Evolutionary conservation across 345 rosid species (phyloP), one percentile per base, ranked within the genome.

Genomic region (Populus davidiana): DNA sequence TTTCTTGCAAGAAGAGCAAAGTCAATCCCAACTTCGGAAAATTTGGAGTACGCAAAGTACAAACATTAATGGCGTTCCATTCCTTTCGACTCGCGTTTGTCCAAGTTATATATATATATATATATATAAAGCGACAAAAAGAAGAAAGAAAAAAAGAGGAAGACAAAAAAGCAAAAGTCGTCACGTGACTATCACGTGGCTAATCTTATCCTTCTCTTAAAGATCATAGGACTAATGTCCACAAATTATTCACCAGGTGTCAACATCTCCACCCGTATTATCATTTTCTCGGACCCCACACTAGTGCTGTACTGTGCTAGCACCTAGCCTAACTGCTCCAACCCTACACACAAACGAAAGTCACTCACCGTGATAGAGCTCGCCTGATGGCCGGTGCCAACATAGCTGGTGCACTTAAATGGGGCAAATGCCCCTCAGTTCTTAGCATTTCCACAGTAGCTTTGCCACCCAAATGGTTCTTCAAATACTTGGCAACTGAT

Each of bases 401-500:
- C 75, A 85, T 72, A 4, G 80, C 76, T 2, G 98, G 98, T 33
- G 97, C 97, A 59, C 92, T 94, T 31, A 94, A 79, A 80, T 94
- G 97, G 2, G 98, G 96, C 82, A 94, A 85, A 80, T 94, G 98
- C 12, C 98, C 97, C 72, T 94, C 97, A 1, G 93, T 92, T 52
- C 79, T 82, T 62, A 94, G 66, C 43, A 81, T 80, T 80, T 91
- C 96, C 39, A 94, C 88, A 2, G 94, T 91, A 13, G 82, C 86
- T 70, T 82, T 83, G 4, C 97, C 93, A 1, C 97, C 98, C 43
- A 94, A 81, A 81, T 94, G 91, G 71, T 39, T 81, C n/a, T 71
- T 41, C 10, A 94, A 47, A 73, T 92, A 94, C 44, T 89, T 91
- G 0, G 91, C 96, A 7, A 90, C 97, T 0, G 96, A 89, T 9